Percentiles rank a stretch among this genome's conserved stretches.
Conservation (phyloP, 2,329 filamentous ascomycete genomes). For the Aureobasidium pullulans region DNA sequence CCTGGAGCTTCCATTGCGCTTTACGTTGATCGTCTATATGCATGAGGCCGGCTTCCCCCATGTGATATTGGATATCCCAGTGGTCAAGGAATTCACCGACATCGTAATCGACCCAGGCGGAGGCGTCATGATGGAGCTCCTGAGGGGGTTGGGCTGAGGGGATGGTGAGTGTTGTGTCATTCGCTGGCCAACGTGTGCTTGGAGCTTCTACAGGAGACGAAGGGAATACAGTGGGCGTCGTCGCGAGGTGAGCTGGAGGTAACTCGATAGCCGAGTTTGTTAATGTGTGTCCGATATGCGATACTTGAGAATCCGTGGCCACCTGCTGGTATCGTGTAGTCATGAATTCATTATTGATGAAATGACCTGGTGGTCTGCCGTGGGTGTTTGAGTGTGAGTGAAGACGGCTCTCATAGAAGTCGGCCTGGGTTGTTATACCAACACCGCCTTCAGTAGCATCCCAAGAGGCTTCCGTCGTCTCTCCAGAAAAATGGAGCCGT, state of each 20-base stretch:
- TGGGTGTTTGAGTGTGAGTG: background rate
- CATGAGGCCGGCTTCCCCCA: slow-evolving; percentile 17
- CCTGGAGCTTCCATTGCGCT: slow-evolving; percentile 14
- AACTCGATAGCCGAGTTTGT: background rate
- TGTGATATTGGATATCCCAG: slow-evolving; percentile 23
- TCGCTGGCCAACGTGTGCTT: background rate
- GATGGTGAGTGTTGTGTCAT: background rate
- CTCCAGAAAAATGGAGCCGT: background rate
- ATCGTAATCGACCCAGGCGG: slow-evolving; percentile 20
- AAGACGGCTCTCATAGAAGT: background rate
- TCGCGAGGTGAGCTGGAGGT: background rate
- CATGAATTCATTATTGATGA: background rate
- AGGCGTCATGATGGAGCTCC: slow-evolving; percentile 2
- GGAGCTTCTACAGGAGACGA: background rate
- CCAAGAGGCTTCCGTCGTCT: background rate
- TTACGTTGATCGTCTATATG: slow-evolving; percentile 16
- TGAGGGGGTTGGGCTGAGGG: background rate
- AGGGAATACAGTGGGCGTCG: background rate
- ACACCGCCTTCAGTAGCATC: background rate
- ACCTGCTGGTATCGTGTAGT: background rate
- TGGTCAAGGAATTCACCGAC: slow-evolving; percentile 25
- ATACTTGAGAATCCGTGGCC: background rate
- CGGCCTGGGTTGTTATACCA: background rate
- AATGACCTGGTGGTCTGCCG: background rate
- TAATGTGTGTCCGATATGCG: background rate